Evolutionary conservation across 345 rosid genomes (phyloP).

Genomic region (Gynandropsis gynandra): DNA sequence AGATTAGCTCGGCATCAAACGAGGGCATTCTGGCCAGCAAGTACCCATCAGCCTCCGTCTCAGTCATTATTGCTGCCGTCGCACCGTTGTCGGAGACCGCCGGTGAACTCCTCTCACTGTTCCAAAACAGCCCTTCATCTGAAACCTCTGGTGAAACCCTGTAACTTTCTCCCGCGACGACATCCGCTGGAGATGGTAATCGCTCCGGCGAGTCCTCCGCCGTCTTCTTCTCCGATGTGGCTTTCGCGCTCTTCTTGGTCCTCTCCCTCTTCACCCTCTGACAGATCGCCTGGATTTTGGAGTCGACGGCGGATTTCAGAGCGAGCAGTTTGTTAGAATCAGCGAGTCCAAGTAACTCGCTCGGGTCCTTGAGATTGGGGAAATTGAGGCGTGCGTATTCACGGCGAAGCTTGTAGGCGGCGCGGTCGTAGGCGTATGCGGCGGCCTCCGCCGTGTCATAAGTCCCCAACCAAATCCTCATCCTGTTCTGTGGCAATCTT

Average conservation of each 20-base stretch:
- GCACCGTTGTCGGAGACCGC: constrained; percentile 22
- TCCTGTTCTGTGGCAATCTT: constrained; percentile 89
- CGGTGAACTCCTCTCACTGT: constrained; percentile 37
- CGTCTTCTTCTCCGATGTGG: constrained; percentile 21
- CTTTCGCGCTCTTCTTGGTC: constrained; percentile 45
- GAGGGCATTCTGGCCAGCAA: constrained; percentile 83
- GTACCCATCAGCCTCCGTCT: constrained; percentile 41
- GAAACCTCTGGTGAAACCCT: constrained; percentile 33
- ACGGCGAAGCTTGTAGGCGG: constrained; percentile 92
- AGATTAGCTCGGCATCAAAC: constrained; percentile 76
- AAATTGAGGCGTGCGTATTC: constrained; percentile 89
- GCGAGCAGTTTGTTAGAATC: constrained; percentile 52
- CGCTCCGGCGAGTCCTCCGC: constrained; percentile 33
- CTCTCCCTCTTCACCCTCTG: constrained; percentile 65
- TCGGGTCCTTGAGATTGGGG: constrained; percentile 65
- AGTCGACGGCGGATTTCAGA: constrained; percentile 62
- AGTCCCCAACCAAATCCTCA: constrained; percentile 94
- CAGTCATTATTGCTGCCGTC: constrained; percentile 24
- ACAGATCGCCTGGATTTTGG: constrained; percentile 82
- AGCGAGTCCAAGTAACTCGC: constrained; percentile 46
- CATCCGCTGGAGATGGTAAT: constrained; percentile 24
- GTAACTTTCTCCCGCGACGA: constrained; percentile 29
- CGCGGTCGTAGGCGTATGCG: constrained; percentile 93
- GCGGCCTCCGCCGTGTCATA: constrained; percentile 89
- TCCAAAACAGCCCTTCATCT: constrained; percentile 43